These are phyloP conservation scores for Urochloa ruziziensis DNA, from an alignment of 176 grass and related monocot genomes.

Conservation along the genomic window DNA sequence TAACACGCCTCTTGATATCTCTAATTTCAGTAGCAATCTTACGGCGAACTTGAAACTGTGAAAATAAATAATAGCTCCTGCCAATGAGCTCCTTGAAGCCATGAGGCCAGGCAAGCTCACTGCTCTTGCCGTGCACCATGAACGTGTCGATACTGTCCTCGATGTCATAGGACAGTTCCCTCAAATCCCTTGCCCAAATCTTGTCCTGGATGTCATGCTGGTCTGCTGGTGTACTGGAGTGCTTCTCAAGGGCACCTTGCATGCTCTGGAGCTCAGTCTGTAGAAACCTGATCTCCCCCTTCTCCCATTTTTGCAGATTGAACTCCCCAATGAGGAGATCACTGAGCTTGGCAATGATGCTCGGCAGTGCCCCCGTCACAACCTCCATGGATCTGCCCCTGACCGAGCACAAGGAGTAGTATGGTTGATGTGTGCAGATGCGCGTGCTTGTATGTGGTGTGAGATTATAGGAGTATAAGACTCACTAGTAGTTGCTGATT, in stretches of 20 bases:
- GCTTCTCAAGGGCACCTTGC: not conserved
- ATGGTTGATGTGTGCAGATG: no score
- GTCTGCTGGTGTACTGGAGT: not conserved
- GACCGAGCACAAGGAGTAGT: no score
- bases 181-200: not conserved
- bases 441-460: no score
- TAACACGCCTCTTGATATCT: not conserved
- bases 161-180: conserved; percentile 17
- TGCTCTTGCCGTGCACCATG: not conserved
- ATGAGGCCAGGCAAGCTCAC: not conserved
- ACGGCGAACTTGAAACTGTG: not conserved
- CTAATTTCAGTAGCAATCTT: not conserved
- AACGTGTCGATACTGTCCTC: not conserved
- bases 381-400: not conserved
- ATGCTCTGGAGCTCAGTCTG: not conserved
- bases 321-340: not conserved
- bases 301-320: not conserved
- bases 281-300: not conserved
- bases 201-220: not conserved
- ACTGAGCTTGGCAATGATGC: not conserved
- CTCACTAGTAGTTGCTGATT: no score
- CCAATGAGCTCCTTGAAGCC: not conserved
- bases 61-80: not conserved
- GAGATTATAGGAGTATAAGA: no score
- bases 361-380: not conserved